Evolutionary conservation across 106 monocot genomes (phyloP), one percentile per base, ranked within the genome.

Genomic region (Acanthochlamys bracteata): DNA sequence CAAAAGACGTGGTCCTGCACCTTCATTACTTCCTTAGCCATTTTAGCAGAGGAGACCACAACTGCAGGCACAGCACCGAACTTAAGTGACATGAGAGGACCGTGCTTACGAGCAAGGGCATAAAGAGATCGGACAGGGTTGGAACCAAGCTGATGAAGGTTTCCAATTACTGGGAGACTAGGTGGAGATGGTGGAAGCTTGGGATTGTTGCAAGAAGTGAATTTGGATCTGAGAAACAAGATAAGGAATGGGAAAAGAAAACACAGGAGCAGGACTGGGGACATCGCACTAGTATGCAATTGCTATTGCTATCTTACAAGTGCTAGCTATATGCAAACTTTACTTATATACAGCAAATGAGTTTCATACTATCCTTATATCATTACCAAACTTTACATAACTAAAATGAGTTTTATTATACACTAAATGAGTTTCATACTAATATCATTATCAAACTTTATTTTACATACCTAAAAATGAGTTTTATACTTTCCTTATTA

Each of bases 101-200:
- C 75, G 25, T 75, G 41, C 13, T 61, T 57, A 4, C 20, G 0
- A 17, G 75, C 11, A 3, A 68, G 68, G 25, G 26, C 59, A 20
- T 13, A 11, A n/a, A 75, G 62, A 4, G 75, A 55, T 10, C 43
- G 75, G 20, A 63, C 67, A 3, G 61, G 53, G 2, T 25, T 13
- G 7, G 27, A 11, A 4, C 63, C 42, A 0, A 69, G 43, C 55
- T 69, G 75, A 40, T 75, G 69, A 22, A 75, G 63, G 55, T 75
- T 75, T n/a, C 75, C 75, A 13, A 75, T 55, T 19, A 75, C 0
- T 7, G 75, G 75, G 6, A 69, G 42, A 11, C 47, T 66, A 6
- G 66, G 47, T 21, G 73, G 73, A 4, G 55, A 58, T 4, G 73
- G 73, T 43, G 69, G 69, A 7, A 69, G 24, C 4, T 55, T 67